Conservation (phyloP, 2,329 filamentous ascomycete genomes). For the Bertia moriformis region DNA sequence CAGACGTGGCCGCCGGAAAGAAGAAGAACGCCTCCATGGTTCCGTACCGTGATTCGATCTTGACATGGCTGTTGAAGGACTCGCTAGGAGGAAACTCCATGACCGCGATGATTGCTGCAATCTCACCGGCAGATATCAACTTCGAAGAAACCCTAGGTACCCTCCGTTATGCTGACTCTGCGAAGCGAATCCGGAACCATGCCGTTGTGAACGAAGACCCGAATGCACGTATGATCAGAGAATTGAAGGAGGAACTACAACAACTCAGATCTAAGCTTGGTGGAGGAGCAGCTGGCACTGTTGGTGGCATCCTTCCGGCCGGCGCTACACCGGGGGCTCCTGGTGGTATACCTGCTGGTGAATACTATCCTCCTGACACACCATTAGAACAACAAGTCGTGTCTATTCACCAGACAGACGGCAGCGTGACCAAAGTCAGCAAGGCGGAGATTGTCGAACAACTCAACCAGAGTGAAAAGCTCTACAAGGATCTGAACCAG, state of each 20-base stretch:
- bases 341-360: constrained; percentile 44
- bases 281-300: constrained; percentile 27
- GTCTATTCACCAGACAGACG: constrained; percentile 76
- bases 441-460: constrained; percentile 98
- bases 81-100: constrained; percentile 96
- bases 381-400: constrained; percentile 93
- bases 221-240: constrained; percentile 95
- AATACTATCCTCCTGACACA: constrained; percentile 82
- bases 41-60: constrained; percentile 87
- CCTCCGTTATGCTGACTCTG: constrained; percentile 87
- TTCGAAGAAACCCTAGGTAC: constrained; percentile 96
- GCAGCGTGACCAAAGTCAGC: constrained; percentile 81
- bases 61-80: constrained; percentile 95
- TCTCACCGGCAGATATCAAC: constrained; percentile 96
- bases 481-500: constrained; percentile 89
- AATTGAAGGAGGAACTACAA: constrained; percentile 86
- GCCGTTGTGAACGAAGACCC: constrained; percentile 98
- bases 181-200: constrained; percentile 99
- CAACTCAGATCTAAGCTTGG: constrained; percentile 76
- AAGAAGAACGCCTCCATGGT: constrained; percentile 69
- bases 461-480: constrained; percentile 86
- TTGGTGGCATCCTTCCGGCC: constrained; percentile 25
- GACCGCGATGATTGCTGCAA: constrained; percentile 99
- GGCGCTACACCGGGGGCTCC: constrained; percentile 21
- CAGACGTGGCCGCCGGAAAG: constrained; percentile 74